Base-by-base conservation (phyloP, 75 land plant species). In the Picea sitchensis region DNA sequence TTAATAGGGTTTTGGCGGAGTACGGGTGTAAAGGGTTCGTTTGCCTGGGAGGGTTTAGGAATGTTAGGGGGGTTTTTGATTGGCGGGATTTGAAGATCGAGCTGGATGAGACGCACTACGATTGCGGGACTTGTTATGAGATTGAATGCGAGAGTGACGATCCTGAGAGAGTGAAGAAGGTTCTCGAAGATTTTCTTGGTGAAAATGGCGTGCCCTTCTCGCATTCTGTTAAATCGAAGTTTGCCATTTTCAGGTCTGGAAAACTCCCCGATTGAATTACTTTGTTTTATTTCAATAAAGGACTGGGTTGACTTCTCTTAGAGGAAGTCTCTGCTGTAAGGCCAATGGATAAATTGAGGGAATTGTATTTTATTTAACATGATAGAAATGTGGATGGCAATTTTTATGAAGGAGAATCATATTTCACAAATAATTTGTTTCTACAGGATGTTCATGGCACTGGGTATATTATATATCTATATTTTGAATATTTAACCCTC, bases 121-220 rank as follows among this genome's bases (percentile, higher is more conserved):
- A 78, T 3, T 96, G 94, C 65, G 99, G 99, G 6, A 94, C 92
- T 9, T 59, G 76, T 17, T 96, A 89, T 64, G 99, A 96, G 87
- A 83, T 96, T 20, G 99, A 96, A 69, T 96, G 99, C 75, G 99
- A 96, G 88, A 92, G 88, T 34, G 57, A 76, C 2, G 93, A 96
- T 58, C 92, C 99, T 2, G 99, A 96, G 74, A 68, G 77, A 59
- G 93, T 87, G 14, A 88, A 84, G 87, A 47, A 80, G 60, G 11
- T 88, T 80, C 77, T 94, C n/a, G 89, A 91, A 63, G 85, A 75
- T 31, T 85, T 96, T 23, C 82, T 96, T 83, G 77, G 81, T 65
- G 81, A 80, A 61, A 85, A 91, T 80, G 93, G 91, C 59, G 87
- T 96, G 59, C 72, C 81, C 21, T 94, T 81, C 75, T 36, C 81